These are phyloP conservation scores for Aschersonia sp. DNA, from an alignment of 2,329 filamentous ascomycete genomes.

Conservation along the genomic window DNA sequence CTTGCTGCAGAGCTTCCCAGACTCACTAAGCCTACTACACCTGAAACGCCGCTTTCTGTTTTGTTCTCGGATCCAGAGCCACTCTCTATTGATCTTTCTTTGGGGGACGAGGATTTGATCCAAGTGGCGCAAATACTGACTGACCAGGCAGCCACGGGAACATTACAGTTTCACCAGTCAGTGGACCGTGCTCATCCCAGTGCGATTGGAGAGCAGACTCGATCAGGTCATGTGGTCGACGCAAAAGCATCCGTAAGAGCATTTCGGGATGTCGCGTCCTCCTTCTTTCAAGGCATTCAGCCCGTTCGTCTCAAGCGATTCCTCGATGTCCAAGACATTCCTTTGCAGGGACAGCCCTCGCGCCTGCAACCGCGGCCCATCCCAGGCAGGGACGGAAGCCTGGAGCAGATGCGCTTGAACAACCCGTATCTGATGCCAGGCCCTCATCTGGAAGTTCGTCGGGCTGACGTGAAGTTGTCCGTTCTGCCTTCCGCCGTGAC, in stretches of 20 bases:
- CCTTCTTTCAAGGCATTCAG: conserved; percentile 24
- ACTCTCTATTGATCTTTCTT: conserved; percentile 25
- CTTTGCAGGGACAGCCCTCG: conserved; percentile 34
- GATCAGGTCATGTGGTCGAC: conserved; percentile 25
- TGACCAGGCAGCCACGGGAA: conserved; percentile 48
- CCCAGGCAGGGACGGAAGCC: conserved; percentile 23
- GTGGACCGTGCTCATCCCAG: conserved; percentile 7
- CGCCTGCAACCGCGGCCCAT: conserved; percentile 34
- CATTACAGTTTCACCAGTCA: conserved; percentile 19
- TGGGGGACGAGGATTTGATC: conserved; percentile 45
- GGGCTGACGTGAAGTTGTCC: conserved; percentile 55
- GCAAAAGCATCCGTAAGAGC: conserved; percentile 33
- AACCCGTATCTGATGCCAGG: conserved; percentile 48
- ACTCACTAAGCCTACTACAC: conserved; percentile 29
- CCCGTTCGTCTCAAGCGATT: conserved; percentile 29
- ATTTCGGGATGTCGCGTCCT: conserved; percentile 28
- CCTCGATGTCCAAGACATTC: conserved; percentile 42
- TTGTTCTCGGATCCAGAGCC: conserved; percentile 48
- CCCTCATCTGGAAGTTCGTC: conserved; percentile 58
- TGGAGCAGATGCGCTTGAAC: conserved; percentile 32
- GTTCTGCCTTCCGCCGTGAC: conserved; percentile 58
- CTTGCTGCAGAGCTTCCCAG: conserved; percentile 33
- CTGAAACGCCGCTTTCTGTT: conserved; percentile 34
- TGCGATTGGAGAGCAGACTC: conserved; percentile 17
- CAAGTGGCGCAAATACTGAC: conserved; percentile 57